Base-by-base conservation (phyloP, 768 basidiomycete species). In the Rhizopogon roseolus region DNA sequence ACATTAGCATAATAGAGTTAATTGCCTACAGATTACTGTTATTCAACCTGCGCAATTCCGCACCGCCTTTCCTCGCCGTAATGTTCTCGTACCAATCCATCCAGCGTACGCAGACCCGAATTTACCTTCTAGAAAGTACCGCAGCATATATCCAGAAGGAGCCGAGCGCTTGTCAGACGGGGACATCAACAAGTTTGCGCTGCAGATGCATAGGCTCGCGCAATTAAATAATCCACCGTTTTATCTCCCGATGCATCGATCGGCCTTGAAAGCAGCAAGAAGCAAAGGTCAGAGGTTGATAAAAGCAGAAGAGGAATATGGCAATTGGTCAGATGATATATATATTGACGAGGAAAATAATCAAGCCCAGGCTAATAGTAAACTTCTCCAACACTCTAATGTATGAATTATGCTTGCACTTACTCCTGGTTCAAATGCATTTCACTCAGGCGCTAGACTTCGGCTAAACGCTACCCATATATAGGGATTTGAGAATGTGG, bases 261-360 rank as follows among this genome's bases (percentile, higher is more conserved):
- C 54, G n/a, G 55, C 66, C 4, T 37, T 65, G 28, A 52, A 53
- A 28, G 63, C 64, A 8, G 63, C 59, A 45, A 65, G 50, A 34
- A 44, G 28, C 38, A 67, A 25, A 36, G 64, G 64, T 27, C 46
- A 67, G n/a, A 52, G 17, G 29, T 54, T 65, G 13, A 63, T 66
- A 25, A 54, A 41, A 32, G 37, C 66, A 6, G 64, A 54, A 14
- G 56, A 65, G 49, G 50, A 65, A 41, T 65, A 67, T 16, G 66
- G 62, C 32, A 55, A 49, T 52, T 65, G 65, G 65, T 67, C 65
- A 5, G 61, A 65, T 19, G 55, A 67, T 43, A 51, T 67, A 51
- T 65, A 66, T 43, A 55, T 54, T 36, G 41, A 10, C 29, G 41
- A 46, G 29, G 44, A 46, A 48, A 39, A 43, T 11, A 29, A 11